These are phyloP conservation scores for Tolypocladium cylindrosporum DNA, from an alignment of 2,329 filamentous ascomycete genomes.

Conservation along the genomic window DNA sequence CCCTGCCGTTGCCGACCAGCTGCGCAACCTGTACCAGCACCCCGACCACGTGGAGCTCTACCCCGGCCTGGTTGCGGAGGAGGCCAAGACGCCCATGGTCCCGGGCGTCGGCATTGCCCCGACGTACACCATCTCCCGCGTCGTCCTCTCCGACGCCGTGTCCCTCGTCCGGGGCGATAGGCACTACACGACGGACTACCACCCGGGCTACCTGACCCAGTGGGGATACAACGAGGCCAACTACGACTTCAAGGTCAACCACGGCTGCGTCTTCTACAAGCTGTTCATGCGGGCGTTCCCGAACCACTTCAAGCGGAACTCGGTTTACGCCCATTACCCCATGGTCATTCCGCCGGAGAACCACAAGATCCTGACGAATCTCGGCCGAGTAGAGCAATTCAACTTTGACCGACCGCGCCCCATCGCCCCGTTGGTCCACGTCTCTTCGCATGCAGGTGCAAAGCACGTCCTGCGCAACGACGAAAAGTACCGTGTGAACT, in stretches of 20 bases:
- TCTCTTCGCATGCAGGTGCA: slow-evolving; percentile 51
- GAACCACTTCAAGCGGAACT: slow-evolving; percentile 66
- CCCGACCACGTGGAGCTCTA: slow-evolving; percentile 76
- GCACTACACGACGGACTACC: slow-evolving; percentile 71
- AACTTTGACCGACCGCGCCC: slow-evolving; percentile 53
- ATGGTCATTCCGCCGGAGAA: slow-evolving; percentile 63
- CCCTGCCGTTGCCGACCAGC: slow-evolving; percentile 54
- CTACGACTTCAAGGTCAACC: slow-evolving; percentile 63
- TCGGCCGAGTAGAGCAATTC: slow-evolving; percentile 60
- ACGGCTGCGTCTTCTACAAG: slow-evolving; percentile 80
- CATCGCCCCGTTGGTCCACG: slow-evolving; percentile 39
- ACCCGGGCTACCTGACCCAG: slow-evolving; percentile 64
- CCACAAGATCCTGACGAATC: slow-evolving; percentile 54
- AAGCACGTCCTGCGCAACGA: slow-evolving; percentile 52
- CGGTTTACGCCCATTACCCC: slow-evolving; percentile 74
- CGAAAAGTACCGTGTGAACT: slow-evolving; percentile 53
- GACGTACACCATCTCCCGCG: slow-evolving; percentile 67
- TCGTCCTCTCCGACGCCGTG: slow-evolving; percentile 68
- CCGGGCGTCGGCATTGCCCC: slow-evolving; percentile 67
- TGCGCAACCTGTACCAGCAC: slow-evolving; percentile 63
- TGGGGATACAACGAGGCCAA: slow-evolving; percentile 73
- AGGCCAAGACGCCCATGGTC: slow-evolving; percentile 62
- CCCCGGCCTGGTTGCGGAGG: slow-evolving; percentile 66
- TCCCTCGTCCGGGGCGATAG: slow-evolving; percentile 69
- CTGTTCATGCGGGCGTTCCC: slow-evolving; percentile 72